These are phyloP conservation scores for Boletus rufocinnamomeus DNA, from an alignment of 768 basidiomycete genomes.

Conservation along the genomic window DNA sequence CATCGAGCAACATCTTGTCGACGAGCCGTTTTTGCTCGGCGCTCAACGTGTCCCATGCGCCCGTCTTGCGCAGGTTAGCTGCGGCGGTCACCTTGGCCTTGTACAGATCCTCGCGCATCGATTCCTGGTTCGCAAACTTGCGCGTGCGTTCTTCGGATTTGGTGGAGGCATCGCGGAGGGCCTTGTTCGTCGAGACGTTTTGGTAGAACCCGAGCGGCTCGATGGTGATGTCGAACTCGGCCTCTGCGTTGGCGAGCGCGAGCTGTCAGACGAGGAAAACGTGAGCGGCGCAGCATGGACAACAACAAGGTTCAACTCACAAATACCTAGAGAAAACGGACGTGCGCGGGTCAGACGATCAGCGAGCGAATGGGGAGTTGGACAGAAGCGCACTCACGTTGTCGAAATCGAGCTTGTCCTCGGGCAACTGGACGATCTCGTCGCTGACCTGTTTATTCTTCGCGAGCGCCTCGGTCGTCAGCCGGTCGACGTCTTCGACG, in stretches of 20 bases:
- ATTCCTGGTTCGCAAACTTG: constrained; percentile 72
- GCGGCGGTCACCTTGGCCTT: constrained; percentile 69
- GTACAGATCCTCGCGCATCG: constrained; percentile 83
- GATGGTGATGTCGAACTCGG: constrained; percentile 46
- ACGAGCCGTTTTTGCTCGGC: constrained; percentile 75
- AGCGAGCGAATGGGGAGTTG: background rate
- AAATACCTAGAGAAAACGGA: constrained; percentile 56
- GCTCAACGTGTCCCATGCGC: constrained; percentile 60
- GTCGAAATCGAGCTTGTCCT: constrained; percentile 63
- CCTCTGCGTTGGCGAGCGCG: constrained; percentile 61
- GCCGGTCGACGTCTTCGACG: constrained; percentile 55
- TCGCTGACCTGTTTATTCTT: constrained; percentile 59
- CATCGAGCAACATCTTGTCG: constrained; percentile 79
- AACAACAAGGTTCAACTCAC: constrained; percentile 45
- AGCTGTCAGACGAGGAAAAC: constrained; percentile 38
- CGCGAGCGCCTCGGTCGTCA: constrained; percentile 63
- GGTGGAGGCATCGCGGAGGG: constrained; percentile 80
- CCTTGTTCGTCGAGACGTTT: constrained; percentile 73
- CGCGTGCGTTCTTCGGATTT: constrained; percentile 69
- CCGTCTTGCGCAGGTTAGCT: constrained; percentile 64
- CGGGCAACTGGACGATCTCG: constrained; percentile 58
- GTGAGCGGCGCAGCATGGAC: constrained; percentile 6
- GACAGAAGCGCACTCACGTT: constrained; percentile 48
- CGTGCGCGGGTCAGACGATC: background rate
- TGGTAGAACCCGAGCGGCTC: constrained; percentile 80